Percentiles rank a stretch among this genome's conserved stretches.
Conservation (phyloP, 805 yeast species). For the Pichia rugopelliculosa region DNA sequence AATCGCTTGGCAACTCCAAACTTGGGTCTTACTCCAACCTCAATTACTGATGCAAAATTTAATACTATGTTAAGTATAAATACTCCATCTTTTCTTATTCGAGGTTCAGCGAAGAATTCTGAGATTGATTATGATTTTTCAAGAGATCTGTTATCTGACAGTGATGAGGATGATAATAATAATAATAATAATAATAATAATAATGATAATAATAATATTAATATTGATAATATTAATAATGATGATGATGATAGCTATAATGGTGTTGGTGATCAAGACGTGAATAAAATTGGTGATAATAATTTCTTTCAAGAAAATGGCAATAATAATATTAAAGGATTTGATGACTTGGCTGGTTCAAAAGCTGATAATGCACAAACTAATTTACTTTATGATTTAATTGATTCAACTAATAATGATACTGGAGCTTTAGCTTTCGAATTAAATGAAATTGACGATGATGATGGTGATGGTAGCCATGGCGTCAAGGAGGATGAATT, state of each 20-base stretch:
- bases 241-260: conserved; percentile 4
- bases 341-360: not conserved
- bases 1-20: not conserved
- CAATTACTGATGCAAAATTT: not conserved
- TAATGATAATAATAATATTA: conserved; percentile 13
- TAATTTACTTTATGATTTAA: not conserved
- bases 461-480: conserved; percentile 18
- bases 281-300: not conserved
- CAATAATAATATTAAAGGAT: not conserved
- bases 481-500: conserved; percentile 8
- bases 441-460: not conserved
- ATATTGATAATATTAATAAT: conserved; percentile 9
- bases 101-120: conserved; percentile 8
- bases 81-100: conserved; percentile 20
- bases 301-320: not conserved
- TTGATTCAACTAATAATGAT: not conserved
- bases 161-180: conserved; percentile 12
- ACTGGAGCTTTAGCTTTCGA: not conserved
- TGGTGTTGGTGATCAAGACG: not conserved
- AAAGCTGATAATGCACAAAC: not conserved
- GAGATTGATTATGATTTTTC: conserved; percentile 6
- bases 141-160: conserved; percentile 24
- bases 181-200: not conserved
- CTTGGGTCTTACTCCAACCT: not conserved
- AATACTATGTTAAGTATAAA: conserved; percentile 5